Base-by-base conservation (phyloP, 2,329 filamentous ascomycete genomes). In the Aspergillus udagawae region DNA sequence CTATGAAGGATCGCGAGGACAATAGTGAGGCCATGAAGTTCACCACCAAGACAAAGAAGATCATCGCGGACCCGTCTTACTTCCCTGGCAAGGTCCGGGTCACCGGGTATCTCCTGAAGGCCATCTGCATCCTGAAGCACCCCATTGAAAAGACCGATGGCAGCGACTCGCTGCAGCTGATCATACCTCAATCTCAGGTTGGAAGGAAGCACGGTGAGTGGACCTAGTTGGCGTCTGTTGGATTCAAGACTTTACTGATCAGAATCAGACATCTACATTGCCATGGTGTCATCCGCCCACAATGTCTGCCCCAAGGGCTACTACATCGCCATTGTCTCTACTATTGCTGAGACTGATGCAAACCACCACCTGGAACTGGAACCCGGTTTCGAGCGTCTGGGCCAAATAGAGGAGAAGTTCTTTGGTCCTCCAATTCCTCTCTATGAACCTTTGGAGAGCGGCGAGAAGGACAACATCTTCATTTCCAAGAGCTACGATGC, bases 401-500 rank as follows among this genome's bases (percentile, higher is more conserved):
- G 94, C 67, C 85, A 86, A 74, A 94, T 97, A 62, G 92, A 97
- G 79, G 94, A 97, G 84, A 92, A 92, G 76, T 99, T 97, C 79
- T 92, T 96, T 89, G 90, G 91, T 27, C 80, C 91, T 29, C 91
- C 94, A 20, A 96, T 97, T 65, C 92, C 94, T 53, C 83, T 99
- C 60, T 97, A 97, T 76, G 92, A 96, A 78, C 95, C 94, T 23
- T 75, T 93, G 51, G 89, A 91, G 70, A 85, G 88, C 70, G 94
- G 94, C 62, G 82, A 80, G 66, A 89, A 87, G 67, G 92, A 97
- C 81, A 92, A 92, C 77, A 88, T 99, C 75, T 99, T 92, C 81
- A 92, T 99, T 74, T 96, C 92, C 70, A 97, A 95, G 86, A 96
- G 91, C 81, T 99, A 99, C 78, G 95, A 99, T 71, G 91, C 95